Evolutionary conservation across 2,329 filamentous ascomycete genomes (phyloP).

Genomic region (Alternaria ethzedia): DNA sequence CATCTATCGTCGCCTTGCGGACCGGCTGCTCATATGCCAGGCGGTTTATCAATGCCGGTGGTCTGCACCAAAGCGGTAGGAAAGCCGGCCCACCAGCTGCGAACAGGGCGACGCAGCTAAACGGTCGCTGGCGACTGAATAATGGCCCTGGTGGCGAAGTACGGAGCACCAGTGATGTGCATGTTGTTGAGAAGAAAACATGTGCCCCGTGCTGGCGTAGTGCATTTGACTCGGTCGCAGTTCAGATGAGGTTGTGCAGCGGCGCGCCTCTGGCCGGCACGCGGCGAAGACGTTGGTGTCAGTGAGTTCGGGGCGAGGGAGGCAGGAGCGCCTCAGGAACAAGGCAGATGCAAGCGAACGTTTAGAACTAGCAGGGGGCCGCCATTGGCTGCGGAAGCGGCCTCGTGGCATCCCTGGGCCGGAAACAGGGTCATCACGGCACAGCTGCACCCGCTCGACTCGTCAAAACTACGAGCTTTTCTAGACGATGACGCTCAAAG

Average conservation of each 20-base stretch:
- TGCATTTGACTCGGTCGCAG: background rate
- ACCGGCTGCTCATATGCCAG: slow-evolving; percentile 8
- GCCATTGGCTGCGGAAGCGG: slow-evolving; percentile 17
- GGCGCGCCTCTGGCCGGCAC: background rate
- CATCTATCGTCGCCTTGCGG: slow-evolving; percentile 1
- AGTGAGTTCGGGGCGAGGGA: background rate
- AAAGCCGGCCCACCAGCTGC: slow-evolving; percentile 8
- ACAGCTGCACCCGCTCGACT: slow-evolving; percentile 5
- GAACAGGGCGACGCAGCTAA: slow-evolving; percentile 8
- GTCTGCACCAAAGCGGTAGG: slow-evolving; percentile 6
- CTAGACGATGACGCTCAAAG: slow-evolving; percentile 15
- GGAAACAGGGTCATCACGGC: slow-evolving; percentile 12
- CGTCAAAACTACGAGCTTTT: slow-evolving; percentile 13
- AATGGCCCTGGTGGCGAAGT: slow-evolving; percentile 1
- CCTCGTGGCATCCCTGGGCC: slow-evolving; percentile 21
- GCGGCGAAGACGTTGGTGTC: slow-evolving; percentile 5
- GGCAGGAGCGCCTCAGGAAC: slow-evolving; percentile 17
- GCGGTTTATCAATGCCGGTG: slow-evolving; percentile 10
- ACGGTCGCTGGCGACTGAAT: background rate
- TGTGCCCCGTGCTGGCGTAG: background rate
- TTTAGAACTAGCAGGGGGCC: slow-evolving; percentile 8
- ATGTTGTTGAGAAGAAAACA: slow-evolving; percentile 8
- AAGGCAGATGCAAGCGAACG: slow-evolving; percentile 21
- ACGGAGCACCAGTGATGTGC: background rate
- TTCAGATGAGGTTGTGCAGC: background rate